Evolutionary conservation across 495 filamentous ascomycete species (phyloP).

Genomic region (Pseudotulostoma volvatum): DNA sequence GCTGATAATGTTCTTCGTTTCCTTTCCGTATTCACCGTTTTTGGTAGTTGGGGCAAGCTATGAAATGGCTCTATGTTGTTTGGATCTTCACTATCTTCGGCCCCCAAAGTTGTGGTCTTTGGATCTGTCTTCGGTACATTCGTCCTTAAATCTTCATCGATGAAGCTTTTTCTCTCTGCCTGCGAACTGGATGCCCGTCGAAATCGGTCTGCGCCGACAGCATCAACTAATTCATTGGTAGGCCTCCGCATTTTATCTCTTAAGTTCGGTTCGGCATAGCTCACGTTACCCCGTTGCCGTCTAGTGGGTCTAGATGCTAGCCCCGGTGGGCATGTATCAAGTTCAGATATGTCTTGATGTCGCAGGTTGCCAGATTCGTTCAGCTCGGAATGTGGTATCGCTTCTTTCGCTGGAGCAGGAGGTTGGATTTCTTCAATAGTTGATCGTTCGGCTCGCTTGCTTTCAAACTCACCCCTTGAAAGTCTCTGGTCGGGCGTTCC

Average conservation of each 20-base stretch:
- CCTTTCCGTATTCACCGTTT: constrained; percentile 6
- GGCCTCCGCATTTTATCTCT: constrained; percentile 78
- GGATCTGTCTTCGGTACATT: too few relatives aligned
- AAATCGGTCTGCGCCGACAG: constrained; percentile 39
- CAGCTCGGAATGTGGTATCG: not conserved
- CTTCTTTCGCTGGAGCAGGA: not conserved
- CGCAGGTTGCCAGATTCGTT: constrained; percentile 4
- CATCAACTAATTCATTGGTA: constrained; percentile 55
- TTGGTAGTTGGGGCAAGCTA: constrained; percentile 1
- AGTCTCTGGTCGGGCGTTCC: too few relatives aligned
- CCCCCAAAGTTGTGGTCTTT: not conserved
- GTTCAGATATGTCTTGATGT: not conserved
- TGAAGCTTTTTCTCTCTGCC: constrained; percentile 8
- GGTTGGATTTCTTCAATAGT: not conserved
- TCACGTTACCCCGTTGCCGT: constrained; percentile 49
- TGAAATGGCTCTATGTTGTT: not conserved
- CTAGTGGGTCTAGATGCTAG: constrained; percentile 42
- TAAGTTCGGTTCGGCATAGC: constrained; percentile 75
- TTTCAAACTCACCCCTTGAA: too few relatives aligned
- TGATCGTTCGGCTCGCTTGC: not conserved
- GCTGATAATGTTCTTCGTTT: constrained; percentile 18
- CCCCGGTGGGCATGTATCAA: constrained; percentile 10
- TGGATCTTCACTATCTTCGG: not conserved
- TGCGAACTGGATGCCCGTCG: constrained; percentile 20
- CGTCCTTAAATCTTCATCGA: too few relatives aligned